Conservation (phyloP, 345 rosid genomes). For the Anastatica hierochuntica region DNA sequence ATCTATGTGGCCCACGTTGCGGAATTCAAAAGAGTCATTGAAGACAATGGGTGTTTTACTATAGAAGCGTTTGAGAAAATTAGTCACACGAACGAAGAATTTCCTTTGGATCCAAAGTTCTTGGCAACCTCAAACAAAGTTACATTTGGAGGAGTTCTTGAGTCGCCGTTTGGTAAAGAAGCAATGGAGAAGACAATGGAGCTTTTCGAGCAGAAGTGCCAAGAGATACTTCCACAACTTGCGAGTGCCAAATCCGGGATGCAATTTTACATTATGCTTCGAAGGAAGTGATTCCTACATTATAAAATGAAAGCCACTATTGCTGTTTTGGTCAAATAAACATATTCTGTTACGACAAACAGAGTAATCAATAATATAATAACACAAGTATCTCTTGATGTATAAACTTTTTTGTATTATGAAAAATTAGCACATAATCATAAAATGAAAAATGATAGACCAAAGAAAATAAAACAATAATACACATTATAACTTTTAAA, state of each 20-base stretch:
- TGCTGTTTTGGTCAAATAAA: too few species aligned
- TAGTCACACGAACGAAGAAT: slow-evolving; percentile 8
- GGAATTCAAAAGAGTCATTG: slow-evolving; percentile 15
- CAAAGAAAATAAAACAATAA: too few species aligned
- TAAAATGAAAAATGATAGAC: too few species aligned
- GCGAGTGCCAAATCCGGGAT: slow-evolving; percentile 22
- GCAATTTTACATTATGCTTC: slow-evolving; percentile 18
- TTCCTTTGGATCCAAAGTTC: slow-evolving; percentile 13
- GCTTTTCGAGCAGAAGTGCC: not conserved
- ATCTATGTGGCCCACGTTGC: slow-evolving; percentile 9
- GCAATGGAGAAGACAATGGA: slow-evolving; percentile 24
- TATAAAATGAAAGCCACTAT: not conserved
- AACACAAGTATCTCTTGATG: too few species aligned
- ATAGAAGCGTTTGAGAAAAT: slow-evolving; percentile 14
- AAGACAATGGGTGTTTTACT: slow-evolving; percentile 9
- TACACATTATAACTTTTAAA: too few species aligned
- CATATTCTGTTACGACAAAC: too few species aligned
- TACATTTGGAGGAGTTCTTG: slow-evolving; percentile 18
- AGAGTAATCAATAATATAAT: too few species aligned
- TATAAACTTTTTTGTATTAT: too few species aligned
- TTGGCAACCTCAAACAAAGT: slow-evolving; percentile 13
- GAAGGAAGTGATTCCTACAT: not conserved
- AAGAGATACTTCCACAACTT: slow-evolving; percentile 10
- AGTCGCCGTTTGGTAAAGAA: slow-evolving; percentile 17
- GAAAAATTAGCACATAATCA: too few species aligned